phyloP scores from a whole-genome alignment of 164 flowering plant species.

The Stephania japonica region DNA sequence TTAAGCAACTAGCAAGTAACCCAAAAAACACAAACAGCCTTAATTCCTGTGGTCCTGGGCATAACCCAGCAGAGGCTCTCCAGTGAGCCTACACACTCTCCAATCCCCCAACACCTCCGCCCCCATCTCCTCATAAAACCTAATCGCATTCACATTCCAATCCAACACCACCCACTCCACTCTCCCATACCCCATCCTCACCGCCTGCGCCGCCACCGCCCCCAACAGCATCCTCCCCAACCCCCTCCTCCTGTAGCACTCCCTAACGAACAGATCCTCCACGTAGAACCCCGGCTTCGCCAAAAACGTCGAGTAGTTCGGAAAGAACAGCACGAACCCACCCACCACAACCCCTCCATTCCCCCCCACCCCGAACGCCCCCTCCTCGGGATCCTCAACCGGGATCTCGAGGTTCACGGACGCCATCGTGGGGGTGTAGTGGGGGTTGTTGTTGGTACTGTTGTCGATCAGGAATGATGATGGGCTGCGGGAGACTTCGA shows the following conservation, averaged over 20 bases:
- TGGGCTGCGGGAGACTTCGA: conserved; percentile 51
- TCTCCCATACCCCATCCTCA: conserved; percentile 70
- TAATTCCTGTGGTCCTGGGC: conserved; percentile 1
- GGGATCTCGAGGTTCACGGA: conserved; percentile 31
- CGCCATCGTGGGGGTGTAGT: conserved; percentile 27
- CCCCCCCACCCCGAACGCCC: conserved; percentile 24
- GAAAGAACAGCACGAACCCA: conserved; percentile 84
- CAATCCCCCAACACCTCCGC: conserved; percentile 69
- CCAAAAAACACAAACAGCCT: conserved; percentile 1
- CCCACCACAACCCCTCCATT: conserved; percentile 37
- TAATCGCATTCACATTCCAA: conserved; percentile 84
- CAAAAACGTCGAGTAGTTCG: conserved; percentile 67
- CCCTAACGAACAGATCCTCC: conserved; percentile 80
- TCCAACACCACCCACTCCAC: conserved; percentile 92
- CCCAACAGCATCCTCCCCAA: conserved; percentile 61
- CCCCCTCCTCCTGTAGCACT: conserved; percentile 71
- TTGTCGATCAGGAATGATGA: conserved; percentile 32
- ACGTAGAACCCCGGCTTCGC: conserved; percentile 80
- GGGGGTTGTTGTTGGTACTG: conserved; percentile 11
- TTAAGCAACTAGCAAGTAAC: no score
- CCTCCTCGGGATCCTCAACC: conserved; percentile 45
- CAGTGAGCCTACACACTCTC: conserved; percentile 79
- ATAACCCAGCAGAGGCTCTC: conserved; percentile 27
- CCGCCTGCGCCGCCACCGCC: conserved; percentile 77
- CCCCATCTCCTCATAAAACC: conserved; percentile 89